A percentile compares a stretch with the other conserved stretches of the same genome.
Conservation (phyloP, 2,329 filamentous ascomycete species). For the Thelonectria blattea region DNA sequence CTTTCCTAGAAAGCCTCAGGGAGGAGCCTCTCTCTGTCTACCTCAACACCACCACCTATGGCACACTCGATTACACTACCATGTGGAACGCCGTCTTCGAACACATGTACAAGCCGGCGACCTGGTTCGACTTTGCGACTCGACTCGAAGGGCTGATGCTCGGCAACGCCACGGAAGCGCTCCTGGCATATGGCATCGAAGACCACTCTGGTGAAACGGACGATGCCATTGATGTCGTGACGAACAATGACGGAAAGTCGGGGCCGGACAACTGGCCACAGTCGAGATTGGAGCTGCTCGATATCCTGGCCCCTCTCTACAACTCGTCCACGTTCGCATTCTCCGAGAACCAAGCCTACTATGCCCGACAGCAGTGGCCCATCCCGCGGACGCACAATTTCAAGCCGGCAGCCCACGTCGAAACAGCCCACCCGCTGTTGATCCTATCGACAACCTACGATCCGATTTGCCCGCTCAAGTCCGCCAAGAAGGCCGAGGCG, state of each 20-base stretch:
- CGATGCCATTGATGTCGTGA: slow-evolving; percentile 38
- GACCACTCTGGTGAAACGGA: slow-evolving; percentile 22
- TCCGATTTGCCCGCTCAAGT: slow-evolving; percentile 58
- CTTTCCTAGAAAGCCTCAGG: slow-evolving; percentile 42
- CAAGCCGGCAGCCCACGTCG: slow-evolving; percentile 40
- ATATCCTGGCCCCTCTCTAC: slow-evolving; percentile 43
- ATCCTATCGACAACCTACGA: slow-evolving; percentile 43
- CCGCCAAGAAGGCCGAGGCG: slow-evolving; percentile 44
- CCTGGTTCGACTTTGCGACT: slow-evolving; percentile 46
- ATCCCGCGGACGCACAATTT: slow-evolving; percentile 41
- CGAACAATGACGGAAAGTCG: slow-evolving; percentile 38
- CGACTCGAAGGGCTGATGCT: slow-evolving; percentile 43
- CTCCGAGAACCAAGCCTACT: slow-evolving; percentile 22
- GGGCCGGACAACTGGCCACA: slow-evolving; percentile 41
- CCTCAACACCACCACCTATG: slow-evolving; percentile 49
- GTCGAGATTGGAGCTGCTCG: slow-evolving; percentile 41
- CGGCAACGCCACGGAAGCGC: slow-evolving; percentile 49
- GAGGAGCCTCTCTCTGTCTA: slow-evolving; percentile 50
- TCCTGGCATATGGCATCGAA: slow-evolving; percentile 42
- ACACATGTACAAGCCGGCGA: slow-evolving; percentile 46
- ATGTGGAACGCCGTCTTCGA: slow-evolving; percentile 48
- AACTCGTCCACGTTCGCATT: slow-evolving; percentile 42
- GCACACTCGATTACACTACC: slow-evolving; percentile 45
- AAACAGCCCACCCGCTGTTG: slow-evolving; percentile 41
- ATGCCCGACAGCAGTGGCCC: slow-evolving; percentile 39